Evolutionary conservation across 1,139 yeast genomes (phyloP), one percentile per base, ranked within the genome.

Genomic region (Pichia terricola): DNA sequence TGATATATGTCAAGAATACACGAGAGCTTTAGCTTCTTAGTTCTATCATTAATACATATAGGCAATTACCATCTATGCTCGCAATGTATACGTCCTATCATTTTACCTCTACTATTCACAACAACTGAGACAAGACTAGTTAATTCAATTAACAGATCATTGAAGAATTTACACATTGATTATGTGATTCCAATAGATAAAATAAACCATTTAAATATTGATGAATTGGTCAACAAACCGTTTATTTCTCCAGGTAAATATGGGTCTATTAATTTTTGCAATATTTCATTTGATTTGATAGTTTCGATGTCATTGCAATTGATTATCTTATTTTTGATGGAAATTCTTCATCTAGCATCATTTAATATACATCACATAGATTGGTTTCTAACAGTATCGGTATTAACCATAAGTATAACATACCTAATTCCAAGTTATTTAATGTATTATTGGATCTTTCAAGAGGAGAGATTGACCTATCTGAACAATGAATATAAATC

Each of bases 371-470:
- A 54, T 26, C 44, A 47, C 32, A 22, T 48, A 9, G 56, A 59
- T 44, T 60, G 63, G 63, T 49, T 48, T 28, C 2, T 58, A 2
- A 54, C 60, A 1, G 34, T 60, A 6, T 45, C 53, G 3, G 26
- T 46, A 2, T 42, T 58, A 10, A 52, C 55, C 6, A 31, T 57
- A 1, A 36, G 54, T 10, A 46, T 61, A 25, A 47, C 52, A 7
- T 60, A 57, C 40, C 25, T 57, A 16, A 50, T 56, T 22, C 65
- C 65, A n/a, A 45, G 54, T 26, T 41, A 50, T 38, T 40, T 53
- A 11, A 26, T 49, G 1, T 44, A 46, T 38, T 39, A 38, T 27
- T 47, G 45, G 45, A 35, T 47, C 3, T 41, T 40, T n/a, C 22
- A 40, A 28, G 22, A 28, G 7, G 22, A 42, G 1, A 40, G n/a